Evolutionary conservation across 495 filamentous ascomycete species (phyloP).

Genomic region (Daldinia concentrica): DNA sequence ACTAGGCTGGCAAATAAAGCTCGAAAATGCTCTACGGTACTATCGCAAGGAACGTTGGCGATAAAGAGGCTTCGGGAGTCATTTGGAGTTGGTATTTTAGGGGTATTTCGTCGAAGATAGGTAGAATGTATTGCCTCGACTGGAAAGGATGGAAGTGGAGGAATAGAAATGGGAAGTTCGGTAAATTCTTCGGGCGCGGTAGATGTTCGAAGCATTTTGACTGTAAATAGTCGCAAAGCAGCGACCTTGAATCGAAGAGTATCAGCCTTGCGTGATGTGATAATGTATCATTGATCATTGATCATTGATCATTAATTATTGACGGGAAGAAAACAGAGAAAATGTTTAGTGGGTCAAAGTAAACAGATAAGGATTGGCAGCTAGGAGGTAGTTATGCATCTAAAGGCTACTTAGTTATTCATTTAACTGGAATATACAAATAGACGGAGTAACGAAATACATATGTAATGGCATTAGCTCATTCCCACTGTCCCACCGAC

Average conservation of each 20-base stretch:
- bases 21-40: slow-evolving; percentile 78
- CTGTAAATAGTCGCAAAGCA: neutral
- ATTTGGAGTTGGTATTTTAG: slow-evolving; percentile 75
- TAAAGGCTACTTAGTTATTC: neutral
- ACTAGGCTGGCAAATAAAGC: slow-evolving; percentile 75
- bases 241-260: neutral
- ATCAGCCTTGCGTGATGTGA: slow-evolving; percentile 4
- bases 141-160: slow-evolving; percentile 66
- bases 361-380: neutral
- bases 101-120: slow-evolving; percentile 83
- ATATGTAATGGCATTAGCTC: neutral
- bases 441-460: neutral
- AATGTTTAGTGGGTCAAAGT: slow-evolving; percentile 18
- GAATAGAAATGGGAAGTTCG: slow-evolving; percentile 67
- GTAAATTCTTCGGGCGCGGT: slow-evolving; percentile 54
- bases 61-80: slow-evolving; percentile 83
- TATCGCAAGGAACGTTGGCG: slow-evolving; percentile 87
- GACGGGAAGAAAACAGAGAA: slow-evolving; percentile 15
- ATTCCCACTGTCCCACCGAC: neutral
- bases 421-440: neutral
- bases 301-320: neutral
- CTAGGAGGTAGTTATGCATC: neutral
- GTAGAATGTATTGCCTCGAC: slow-evolving; percentile 77
- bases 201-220: slow-evolving; percentile 45
- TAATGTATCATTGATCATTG: neutral